These are phyloP conservation scores for Vanrija pseudolonga DNA, from an alignment of 1,284 basidiomycete species.

Conservation along the genomic window DNA sequence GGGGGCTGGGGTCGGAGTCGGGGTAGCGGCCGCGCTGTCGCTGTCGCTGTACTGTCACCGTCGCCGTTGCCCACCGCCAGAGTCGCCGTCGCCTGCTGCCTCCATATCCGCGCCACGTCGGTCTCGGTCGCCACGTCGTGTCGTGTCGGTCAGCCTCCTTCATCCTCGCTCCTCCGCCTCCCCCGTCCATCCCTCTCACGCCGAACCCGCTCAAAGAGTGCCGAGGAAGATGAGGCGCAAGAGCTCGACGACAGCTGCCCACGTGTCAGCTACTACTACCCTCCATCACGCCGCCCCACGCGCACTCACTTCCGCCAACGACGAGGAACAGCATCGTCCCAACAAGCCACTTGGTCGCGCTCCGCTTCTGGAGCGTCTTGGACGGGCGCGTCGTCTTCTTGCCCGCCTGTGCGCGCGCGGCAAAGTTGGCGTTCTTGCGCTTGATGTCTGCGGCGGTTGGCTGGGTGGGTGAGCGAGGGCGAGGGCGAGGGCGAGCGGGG, in stretches of 20 bases:
- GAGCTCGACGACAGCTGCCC: constrained; percentile 40
- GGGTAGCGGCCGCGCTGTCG: not conserved
- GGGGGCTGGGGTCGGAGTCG: not conserved
- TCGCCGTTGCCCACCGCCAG: not conserved
- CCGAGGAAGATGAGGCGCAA: constrained; percentile 36
- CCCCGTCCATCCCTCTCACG: not conserved
- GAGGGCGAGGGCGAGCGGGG: no score
- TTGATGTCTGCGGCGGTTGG: constrained; percentile 44
- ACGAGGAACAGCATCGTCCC: constrained; percentile 41
- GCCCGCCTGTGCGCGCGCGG: constrained; percentile 38
- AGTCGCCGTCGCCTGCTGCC: no score
- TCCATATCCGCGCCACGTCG: no score
- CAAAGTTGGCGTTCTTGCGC: constrained; percentile 47
- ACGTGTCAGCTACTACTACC: not conserved
- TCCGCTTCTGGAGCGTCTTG: constrained; percentile 24
- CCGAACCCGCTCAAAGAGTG: constrained; percentile 12
- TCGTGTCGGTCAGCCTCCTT: no score
- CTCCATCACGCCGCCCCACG: not conserved
- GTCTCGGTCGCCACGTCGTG: no score
- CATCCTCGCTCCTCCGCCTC: no score
- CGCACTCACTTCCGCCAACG: constrained; percentile 37
- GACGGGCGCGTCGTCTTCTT: constrained; percentile 40
- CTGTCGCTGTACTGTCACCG: not conserved
- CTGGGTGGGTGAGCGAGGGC: constrained; percentile 12
- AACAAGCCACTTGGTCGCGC: constrained; percentile 36